Evolutionary conservation across 108 stramenopile species (phyloP).

Genomic region (Cyclotella atomus): DNA sequence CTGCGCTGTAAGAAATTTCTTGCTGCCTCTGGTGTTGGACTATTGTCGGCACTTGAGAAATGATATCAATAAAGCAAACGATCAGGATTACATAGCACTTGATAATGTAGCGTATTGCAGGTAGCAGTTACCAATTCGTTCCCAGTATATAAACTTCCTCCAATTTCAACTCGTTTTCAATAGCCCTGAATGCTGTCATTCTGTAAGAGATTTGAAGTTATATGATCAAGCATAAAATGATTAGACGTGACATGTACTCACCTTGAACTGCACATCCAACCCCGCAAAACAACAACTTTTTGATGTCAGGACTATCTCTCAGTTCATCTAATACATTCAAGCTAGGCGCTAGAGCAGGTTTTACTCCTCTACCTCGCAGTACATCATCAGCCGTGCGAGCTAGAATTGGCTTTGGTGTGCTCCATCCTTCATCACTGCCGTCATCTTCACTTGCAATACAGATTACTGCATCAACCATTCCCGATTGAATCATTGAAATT

Average conservation of each 20-base stretch:
- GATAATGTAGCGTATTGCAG: too few relatives aligned
- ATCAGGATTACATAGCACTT: neutral
- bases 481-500: conserved; percentile 67
- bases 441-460: conserved; percentile 62
- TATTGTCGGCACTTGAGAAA: conserved; percentile 63
- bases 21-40: conserved; percentile 79
- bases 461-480: conserved; percentile 76
- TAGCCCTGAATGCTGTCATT: conserved; percentile 65
- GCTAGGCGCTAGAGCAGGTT: conserved; percentile 78
- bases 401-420: conserved; percentile 68
- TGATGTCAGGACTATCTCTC: conserved; percentile 59
- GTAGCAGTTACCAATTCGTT: conserved; percentile 76
- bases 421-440: conserved; percentile 40
- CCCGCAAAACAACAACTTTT: conserved; percentile 77
- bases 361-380: conserved; percentile 76
- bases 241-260: neutral
- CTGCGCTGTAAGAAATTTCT: conserved; percentile 65
- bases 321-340: conserved; percentile 73
- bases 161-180: conserved; percentile 62
- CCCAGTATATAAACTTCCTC: conserved; percentile 81
- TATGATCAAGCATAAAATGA: too few relatives aligned
- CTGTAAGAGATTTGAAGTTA: too few relatives aligned
- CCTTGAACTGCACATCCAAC: conserved; percentile 86
- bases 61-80: neutral
- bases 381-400: conserved; percentile 68